Conservation (phyloP, 805 yeast species). For the Candida schatavii region DNA sequence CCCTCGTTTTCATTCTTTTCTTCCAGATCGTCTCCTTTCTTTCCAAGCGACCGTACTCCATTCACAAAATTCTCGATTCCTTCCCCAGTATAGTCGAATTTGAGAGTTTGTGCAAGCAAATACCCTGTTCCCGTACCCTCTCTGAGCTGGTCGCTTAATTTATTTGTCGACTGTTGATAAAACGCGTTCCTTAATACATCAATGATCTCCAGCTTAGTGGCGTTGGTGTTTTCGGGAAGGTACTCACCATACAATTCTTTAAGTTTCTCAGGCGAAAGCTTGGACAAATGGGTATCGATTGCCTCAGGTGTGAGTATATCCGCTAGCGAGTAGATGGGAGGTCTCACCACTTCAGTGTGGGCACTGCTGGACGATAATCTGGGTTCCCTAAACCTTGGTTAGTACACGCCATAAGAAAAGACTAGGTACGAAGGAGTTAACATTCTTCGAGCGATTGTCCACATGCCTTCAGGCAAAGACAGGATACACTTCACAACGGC, state of each 20-base stretch:
- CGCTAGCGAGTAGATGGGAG: slow-evolving; percentile 29
- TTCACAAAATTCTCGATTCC: slow-evolving; percentile 50
- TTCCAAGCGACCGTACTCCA: slow-evolving; percentile 35
- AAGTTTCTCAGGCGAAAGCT: slow-evolving; percentile 33
- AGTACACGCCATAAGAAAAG: no score
- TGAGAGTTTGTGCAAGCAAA: slow-evolving; percentile 47
- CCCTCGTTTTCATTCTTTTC: slow-evolving; percentile 4
- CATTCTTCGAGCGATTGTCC: no score
- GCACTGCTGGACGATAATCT: no score
- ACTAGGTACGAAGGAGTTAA: no score
- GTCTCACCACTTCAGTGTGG: no score
- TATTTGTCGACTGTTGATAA: slow-evolving; percentile 41
- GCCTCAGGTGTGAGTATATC: slow-evolving; percentile 32
- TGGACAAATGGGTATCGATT: slow-evolving; percentile 30
- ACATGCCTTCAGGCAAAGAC: no score
- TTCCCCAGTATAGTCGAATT: slow-evolving; percentile 52
- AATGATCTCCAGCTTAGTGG: slow-evolving; percentile 36
- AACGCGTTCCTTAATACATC: slow-evolving; percentile 48
- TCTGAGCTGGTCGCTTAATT: slow-evolving; percentile 42
- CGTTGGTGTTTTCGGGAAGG: slow-evolving; percentile 42
- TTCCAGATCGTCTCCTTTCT: slow-evolving; percentile 12
- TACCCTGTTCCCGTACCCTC: slow-evolving; percentile 43
- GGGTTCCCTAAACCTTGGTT: no score
- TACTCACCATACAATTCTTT: slow-evolving; percentile 28
- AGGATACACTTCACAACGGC: no score